phyloP scores from a whole-genome alignment of 441 rosid species.

The Manihot esculenta region DNA sequence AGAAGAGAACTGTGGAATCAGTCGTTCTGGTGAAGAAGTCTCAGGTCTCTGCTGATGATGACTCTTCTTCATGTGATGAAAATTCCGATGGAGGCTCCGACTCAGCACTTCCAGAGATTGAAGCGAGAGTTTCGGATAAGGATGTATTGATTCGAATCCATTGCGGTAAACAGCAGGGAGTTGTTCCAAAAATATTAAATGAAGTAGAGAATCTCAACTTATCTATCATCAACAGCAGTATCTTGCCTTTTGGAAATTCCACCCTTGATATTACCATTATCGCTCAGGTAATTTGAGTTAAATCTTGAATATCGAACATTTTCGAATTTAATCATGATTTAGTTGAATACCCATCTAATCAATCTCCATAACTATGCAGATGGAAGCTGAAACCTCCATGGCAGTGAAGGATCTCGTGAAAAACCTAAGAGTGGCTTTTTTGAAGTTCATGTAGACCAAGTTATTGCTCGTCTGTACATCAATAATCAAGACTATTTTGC shows the following conservation, averaged over 20 bases:
- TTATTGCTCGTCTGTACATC: background rate
- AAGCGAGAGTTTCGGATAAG: conserved; percentile 59
- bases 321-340: background rate
- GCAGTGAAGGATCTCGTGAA: conserved; percentile 53
- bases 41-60: conserved; percentile 45
- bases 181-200: conserved; percentile 43
- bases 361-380: conserved; percentile 40
- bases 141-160: conserved; percentile 74
- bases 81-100: conserved; percentile 31
- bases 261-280: conserved; percentile 67
- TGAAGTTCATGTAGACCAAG: conserved; percentile 27
- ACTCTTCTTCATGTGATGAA: conserved; percentile 43
- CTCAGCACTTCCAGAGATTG: conserved; percentile 65
- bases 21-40: conserved; percentile 62
- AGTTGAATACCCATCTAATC: background rate
- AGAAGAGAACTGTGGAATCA: conserved; percentile 57
- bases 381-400: conserved; percentile 43
- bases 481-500: background rate
- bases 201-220: conserved; percentile 59
- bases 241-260: conserved; percentile 67
- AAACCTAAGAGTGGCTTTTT: conserved; percentile 46
- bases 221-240: conserved; percentile 47
- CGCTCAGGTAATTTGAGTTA: conserved; percentile 50
- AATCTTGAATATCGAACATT: background rate
- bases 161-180: conserved; percentile 54